Base-by-base conservation (phyloP, 768 basidiomycete genomes). In the Kwoniella heveanensis region DNA sequence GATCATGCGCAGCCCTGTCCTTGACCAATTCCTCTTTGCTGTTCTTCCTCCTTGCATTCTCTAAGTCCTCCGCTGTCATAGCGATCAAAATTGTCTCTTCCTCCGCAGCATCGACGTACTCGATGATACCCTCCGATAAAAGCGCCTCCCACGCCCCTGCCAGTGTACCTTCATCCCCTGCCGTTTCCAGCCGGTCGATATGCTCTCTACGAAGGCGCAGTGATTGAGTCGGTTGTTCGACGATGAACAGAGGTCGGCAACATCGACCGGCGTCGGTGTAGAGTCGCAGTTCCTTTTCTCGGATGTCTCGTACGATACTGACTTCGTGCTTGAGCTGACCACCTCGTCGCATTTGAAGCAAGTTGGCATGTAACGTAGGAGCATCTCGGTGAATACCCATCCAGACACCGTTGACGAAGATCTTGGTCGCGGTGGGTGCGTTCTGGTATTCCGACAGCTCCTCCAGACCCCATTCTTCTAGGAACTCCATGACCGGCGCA, bases 21-120 rank as follows among this genome's bases (percentile, higher is more conserved):
- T 67, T 61, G 39, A 77, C 68, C 72, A 80, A 47, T 64, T 80
- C 67, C 50, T 73, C 65, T 49, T 71, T 70, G 17, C 76, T 70
- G 49, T 62, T 66, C 29, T 65, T 66, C 36, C 62, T 71, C 57
- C 91, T 83, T 13, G 91, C 91, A 67, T 86, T 88, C 79, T 96
- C 92, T 57, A 99, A 80, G 79, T 98, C 96, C 73, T 97, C 92
- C 2, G 92, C 90, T 2, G 91, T 92, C 96, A 99, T 99, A 57
- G 91, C 92, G 66, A 99, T 99, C 91, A 99, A 95, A 59, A 97
- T 93, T 0, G 95, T 97, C 80, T 99, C 96, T 82, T 99, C 96
- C 80, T 99, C 96, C 78, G 98, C 96, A 0, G 96, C 95, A 80
- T 99, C 96, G 77, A 99, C 82, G 52, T 96, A 83, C 81, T 99